phyloP scores from a whole-genome alignment of 2,329 filamentous ascomycete species.

The Arthrobotrys musiformis region DNA sequence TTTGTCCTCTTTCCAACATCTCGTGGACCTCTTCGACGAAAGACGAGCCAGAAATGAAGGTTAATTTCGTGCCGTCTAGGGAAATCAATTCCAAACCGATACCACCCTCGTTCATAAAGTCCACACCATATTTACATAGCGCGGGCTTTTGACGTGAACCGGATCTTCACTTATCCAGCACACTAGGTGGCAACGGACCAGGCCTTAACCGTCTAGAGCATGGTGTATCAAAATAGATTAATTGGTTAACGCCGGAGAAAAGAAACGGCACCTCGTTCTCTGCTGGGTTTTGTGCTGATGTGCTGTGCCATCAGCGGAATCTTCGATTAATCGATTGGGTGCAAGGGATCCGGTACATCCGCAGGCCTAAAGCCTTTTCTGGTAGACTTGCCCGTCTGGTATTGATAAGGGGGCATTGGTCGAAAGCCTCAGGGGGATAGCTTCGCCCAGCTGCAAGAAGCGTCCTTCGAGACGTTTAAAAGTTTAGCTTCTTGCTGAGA shows the following conservation, averaged over 20 bases:
- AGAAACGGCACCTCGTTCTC: slow-evolving; percentile 15
- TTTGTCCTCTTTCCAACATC: slow-evolving; percentile 28
- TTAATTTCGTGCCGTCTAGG: slow-evolving; percentile 43
- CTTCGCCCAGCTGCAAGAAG: slow-evolving; percentile 5
- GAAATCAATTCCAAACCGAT: slow-evolving; percentile 17
- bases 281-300: not conserved
- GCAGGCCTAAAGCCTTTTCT: slow-evolving; percentile 44
- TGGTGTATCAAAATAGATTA: slow-evolving; percentile 36
- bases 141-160: not conserved
- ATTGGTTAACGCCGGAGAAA: slow-evolving; percentile 41
- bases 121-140: too few species aligned
- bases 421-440: slow-evolving; percentile 45
- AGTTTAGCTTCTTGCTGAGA: not conserved
- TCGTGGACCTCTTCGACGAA: slow-evolving; percentile 9
- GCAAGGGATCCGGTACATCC: slow-evolving; percentile 52
- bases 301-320: slow-evolving; percentile 12
- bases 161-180: slow-evolving; percentile 26
- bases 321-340: slow-evolving; percentile 46
- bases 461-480: slow-evolving; percentile 5
- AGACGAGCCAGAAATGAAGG: slow-evolving; percentile 39
- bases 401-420: slow-evolving; percentile 44
- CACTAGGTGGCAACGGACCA: slow-evolving; percentile 30
- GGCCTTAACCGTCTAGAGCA: slow-evolving; percentile 2
- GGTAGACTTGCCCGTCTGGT: slow-evolving; percentile 53
- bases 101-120: slow-evolving; percentile 1